These are phyloP conservation scores for Cercospora sojina DNA, from an alignment of 2,329 filamentous ascomycete genomes.

Conservation along the genomic window DNA sequence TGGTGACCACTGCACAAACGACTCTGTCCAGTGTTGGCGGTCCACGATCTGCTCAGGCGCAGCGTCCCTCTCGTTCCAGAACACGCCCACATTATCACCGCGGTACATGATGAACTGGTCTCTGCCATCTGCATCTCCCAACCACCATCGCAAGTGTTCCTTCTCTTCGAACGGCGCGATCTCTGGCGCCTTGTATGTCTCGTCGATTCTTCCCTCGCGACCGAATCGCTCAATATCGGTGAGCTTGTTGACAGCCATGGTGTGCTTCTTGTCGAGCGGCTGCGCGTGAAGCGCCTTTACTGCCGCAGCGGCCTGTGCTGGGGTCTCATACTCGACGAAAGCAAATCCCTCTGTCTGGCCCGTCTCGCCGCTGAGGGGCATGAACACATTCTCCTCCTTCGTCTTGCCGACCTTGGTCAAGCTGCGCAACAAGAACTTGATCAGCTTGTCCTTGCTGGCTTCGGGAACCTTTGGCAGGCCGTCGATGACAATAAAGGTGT, in stretches of 20 bases:
- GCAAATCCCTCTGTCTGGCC: conserved; percentile 88
- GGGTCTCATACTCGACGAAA: conserved; percentile 92
- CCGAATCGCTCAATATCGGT: conserved; percentile 97
- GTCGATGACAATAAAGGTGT: conserved; percentile 94
- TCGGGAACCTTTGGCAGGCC: conserved; percentile 86
- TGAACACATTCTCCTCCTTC: conserved; percentile 82
- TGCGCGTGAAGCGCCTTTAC: conserved; percentile 84
- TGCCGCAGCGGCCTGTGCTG: conserved; percentile 84
- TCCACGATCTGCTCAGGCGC: conserved; percentile 85
- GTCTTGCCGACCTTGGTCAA: conserved; percentile 81
- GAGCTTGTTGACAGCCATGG: conserved; percentile 92
- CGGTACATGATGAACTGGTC: conserved; percentile 97
- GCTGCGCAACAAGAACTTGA: conserved; percentile 96
- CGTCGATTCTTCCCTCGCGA: conserved; percentile 87
- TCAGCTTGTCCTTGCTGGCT: conserved; percentile 87
- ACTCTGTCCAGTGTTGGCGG: conserved; percentile 94
- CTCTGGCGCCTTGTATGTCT: conserved; percentile 79
- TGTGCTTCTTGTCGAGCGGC: conserved; percentile 95
- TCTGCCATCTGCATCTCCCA: conserved; percentile 82
- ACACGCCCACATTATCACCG: conserved; percentile 87
- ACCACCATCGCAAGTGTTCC: conserved; percentile 92
- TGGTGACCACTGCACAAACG: conserved; percentile 97
- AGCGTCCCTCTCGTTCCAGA: conserved; percentile 98
- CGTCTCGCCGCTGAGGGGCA: conserved; percentile 80
- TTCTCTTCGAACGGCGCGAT: conserved; percentile 85